phyloP scores from a whole-genome alignment of 345 rosid species.

The Salix arbutifolia region DNA sequence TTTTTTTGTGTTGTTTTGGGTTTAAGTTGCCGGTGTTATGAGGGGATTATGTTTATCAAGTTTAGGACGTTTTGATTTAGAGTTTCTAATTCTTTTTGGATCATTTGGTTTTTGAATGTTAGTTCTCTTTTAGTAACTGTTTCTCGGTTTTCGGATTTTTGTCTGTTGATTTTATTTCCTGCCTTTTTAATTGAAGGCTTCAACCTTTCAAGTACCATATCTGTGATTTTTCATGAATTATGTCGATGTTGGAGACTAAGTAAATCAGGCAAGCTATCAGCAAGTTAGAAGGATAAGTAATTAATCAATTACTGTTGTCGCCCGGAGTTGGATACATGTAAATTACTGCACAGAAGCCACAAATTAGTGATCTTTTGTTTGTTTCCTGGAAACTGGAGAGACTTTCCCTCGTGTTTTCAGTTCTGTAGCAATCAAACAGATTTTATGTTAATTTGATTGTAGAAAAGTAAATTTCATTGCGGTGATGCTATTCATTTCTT shows the following conservation, averaged over 20 bases:
- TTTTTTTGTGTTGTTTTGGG: neutral
- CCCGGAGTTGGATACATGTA: neutral
- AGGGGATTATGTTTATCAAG: neutral
- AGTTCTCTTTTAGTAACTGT: neutral
- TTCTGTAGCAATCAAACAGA: neutral
- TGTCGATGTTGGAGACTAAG: neutral
- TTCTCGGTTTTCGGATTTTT: neutral
- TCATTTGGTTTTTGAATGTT: neutral
- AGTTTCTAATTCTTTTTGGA: neutral
- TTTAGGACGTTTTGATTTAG: neutral
- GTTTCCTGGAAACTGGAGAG: neutral
- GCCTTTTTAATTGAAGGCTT: neutral
- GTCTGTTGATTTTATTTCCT: neutral
- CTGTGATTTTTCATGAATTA: neutral
- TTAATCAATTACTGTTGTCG: neutral
- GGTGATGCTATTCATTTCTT: constrained; percentile 8
- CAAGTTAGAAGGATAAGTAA: neutral
- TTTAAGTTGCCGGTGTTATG: neutral
- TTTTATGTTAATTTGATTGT: neutral
- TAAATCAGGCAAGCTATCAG: neutral
- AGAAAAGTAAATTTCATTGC: neutral
- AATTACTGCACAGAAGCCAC: neutral
- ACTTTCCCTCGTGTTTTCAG: neutral
- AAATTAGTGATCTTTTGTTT: neutral
- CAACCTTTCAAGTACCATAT: neutral